phyloP scores from a whole-genome alignment of 192 early-diverging fungal species.

The Coemansia sp. region DNA sequence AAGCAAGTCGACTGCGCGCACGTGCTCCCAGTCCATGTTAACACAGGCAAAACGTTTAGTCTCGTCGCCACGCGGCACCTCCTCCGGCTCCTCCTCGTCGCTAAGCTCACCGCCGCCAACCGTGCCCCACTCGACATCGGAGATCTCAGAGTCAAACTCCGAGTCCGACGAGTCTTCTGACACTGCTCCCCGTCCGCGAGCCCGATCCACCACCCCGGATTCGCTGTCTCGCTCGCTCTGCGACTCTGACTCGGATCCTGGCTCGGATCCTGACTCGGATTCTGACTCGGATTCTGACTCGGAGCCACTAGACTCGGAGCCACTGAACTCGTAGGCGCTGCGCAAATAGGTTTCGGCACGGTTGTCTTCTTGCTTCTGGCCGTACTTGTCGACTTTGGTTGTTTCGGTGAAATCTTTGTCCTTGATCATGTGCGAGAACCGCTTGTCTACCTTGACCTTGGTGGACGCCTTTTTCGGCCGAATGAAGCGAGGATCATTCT shows the following conservation, averaged over 20 bases:
- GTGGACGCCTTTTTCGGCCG: conserved; percentile 73
- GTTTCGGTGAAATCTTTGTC: conserved; percentile 62
- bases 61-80: conserved; percentile 58
- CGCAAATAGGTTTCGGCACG: conserved; percentile 34
- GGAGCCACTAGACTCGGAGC: conserved; percentile 21
- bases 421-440: conserved; percentile 81
- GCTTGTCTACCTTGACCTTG: conserved; percentile 86
- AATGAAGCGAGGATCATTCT: conserved; percentile 78
- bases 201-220: conserved; percentile 57
- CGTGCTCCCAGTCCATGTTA: conserved; percentile 95
- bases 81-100: conserved; percentile 58
- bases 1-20: conserved; percentile 82
- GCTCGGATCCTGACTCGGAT: conserved; percentile 19
- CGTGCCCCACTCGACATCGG: conserved; percentile 34
- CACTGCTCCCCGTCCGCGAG: conserved; percentile 76
- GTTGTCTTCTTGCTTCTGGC: conserved; percentile 30
- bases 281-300: neutral
- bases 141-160: conserved; percentile 35
- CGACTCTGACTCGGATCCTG: neutral
- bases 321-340: conserved; percentile 58
- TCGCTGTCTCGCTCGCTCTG: conserved; percentile 35
- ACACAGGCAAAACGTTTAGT: conserved; percentile 81
- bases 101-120: conserved; percentile 45
- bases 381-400: conserved; percentile 48
- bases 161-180: conserved; percentile 38